These are phyloP conservation scores for Corinectria fuckeliana DNA, from an alignment of 2,329 filamentous ascomycete genomes.

Conservation along the genomic window DNA sequence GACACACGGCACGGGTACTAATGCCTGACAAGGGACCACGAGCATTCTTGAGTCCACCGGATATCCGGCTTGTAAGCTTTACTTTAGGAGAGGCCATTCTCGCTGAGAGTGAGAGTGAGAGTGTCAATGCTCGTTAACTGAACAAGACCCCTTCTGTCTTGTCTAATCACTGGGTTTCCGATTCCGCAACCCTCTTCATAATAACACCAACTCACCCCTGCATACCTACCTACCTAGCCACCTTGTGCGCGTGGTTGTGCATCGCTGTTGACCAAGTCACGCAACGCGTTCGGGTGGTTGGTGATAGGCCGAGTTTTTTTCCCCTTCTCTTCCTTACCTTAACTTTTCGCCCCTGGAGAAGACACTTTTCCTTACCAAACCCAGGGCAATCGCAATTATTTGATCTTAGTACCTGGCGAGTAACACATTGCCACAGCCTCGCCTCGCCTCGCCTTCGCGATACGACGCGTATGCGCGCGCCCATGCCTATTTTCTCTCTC, in stretches of 20 bases:
- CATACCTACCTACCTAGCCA: neutral
- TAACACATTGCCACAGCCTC: neutral
- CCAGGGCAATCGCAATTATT: neutral
- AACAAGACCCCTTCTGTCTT: no score
- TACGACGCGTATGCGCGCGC: conserved; percentile 12
- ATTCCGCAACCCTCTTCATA: no score
- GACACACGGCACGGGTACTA: no score
- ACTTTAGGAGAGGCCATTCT: no score
- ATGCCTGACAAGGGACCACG: no score
- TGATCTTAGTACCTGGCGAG: neutral
- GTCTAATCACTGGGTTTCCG: no score
- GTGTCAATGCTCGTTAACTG: no score
- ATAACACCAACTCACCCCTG: neutral
- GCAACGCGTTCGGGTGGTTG: neutral
- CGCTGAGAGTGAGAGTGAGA: no score
- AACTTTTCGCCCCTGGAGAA: no score
- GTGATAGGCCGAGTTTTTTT: neutral
- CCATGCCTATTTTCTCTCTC: neutral
- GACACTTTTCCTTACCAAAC: neutral
- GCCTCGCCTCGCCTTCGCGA: neutral
- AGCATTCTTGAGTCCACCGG: no score
- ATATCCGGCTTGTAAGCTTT: no score
- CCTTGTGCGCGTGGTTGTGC: neutral
- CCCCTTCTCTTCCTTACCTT: neutral
- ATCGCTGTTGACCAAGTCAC: neutral